phyloP scores from a whole-genome alignment of 1,284 basidiomycete genomes.

The Abortiporus biennis region DNA sequence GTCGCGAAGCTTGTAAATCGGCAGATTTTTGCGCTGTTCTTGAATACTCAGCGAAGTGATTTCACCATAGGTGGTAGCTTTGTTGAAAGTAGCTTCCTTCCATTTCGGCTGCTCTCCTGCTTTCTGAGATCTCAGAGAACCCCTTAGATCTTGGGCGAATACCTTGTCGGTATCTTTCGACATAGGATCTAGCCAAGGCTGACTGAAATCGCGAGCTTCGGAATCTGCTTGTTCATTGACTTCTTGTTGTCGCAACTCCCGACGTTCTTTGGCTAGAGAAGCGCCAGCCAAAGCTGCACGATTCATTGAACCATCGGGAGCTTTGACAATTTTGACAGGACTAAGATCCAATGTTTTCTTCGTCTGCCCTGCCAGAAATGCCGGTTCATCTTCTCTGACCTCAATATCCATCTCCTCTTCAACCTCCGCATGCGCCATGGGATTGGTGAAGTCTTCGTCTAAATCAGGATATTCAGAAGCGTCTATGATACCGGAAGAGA shows the following conservation, averaged over 20 bases:
- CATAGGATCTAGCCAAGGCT: conserved; percentile 99
- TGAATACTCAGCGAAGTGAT: conserved; percentile 89
- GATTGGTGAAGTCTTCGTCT: conserved; percentile 80
- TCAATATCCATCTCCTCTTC: conserved; percentile 98
- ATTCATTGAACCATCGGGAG: conserved; percentile 92
- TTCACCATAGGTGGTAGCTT: conserved; percentile 94
- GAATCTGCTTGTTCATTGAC: conserved; percentile 93
- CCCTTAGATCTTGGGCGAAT: conserved; percentile 92
- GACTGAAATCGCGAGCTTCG: conserved; percentile 87
- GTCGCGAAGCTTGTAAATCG: conserved; percentile 95
- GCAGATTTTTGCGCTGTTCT: conserved; percentile 87
- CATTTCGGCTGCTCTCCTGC: conserved; percentile 83
- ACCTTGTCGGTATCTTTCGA: conserved; percentile 80
- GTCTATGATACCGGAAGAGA: conserved; percentile 89
- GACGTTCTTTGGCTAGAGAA: conserved; percentile 89
- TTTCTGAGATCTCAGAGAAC: conserved; percentile 78
- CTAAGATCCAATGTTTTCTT: conserved; percentile 93
- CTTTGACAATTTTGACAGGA: conserved; percentile 96
- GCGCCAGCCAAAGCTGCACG: conserved; percentile 93
- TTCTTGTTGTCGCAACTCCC: conserved; percentile 93
- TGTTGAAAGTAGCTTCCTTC: conserved; percentile 93
- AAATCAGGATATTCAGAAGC: conserved; percentile 96
- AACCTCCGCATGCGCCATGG: conserved; percentile 76
- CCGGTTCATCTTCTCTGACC: conserved; percentile 93
- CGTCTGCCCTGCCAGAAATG: conserved; percentile 95